phyloP scores from a whole-genome alignment of 495 filamentous ascomycete species.

The Staphylotrichum tortipilum region DNA sequence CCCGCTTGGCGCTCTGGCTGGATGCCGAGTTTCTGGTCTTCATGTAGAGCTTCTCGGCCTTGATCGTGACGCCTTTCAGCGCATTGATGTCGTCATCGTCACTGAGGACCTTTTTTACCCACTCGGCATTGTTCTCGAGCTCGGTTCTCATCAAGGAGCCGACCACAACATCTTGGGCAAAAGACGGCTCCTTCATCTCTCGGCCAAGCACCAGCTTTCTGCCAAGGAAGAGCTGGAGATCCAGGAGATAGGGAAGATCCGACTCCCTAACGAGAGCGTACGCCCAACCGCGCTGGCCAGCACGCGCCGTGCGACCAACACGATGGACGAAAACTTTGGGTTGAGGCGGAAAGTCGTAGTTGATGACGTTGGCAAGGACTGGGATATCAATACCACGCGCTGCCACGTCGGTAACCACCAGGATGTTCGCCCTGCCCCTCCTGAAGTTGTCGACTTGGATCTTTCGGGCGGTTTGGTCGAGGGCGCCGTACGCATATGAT shows the following conservation, averaged over 20 bases:
- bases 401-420: constrained; percentile 97
- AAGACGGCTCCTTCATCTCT: constrained; percentile 51
- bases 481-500: constrained; percentile 84
- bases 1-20: constrained; percentile 73
- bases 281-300: constrained; percentile 85
- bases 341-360: constrained; percentile 96
- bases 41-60: constrained; percentile 87
- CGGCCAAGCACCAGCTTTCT: constrained; percentile 65
- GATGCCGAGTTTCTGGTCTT: constrained; percentile 85
- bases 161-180: constrained; percentile 69
- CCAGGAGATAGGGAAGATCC: constrained; percentile 83
- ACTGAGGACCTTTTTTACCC: constrained; percentile 63
- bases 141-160: constrained; percentile 61
- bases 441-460: constrained; percentile 85
- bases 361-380: constrained; percentile 91
- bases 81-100: constrained; percentile 65
- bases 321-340: constrained; percentile 96
- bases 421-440: constrained; percentile 70
- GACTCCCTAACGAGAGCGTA: constrained; percentile 81
- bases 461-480: constrained; percentile 88
- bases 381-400: constrained; percentile 98
- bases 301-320: constrained; percentile 89
- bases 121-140: constrained; percentile 66
- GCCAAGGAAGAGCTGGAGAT: constrained; percentile 90
- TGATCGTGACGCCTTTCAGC: constrained; percentile 64